phyloP scores from a whole-genome alignment of 2,329 filamentous ascomycete species.

The Hysterium pulicare region DNA sequence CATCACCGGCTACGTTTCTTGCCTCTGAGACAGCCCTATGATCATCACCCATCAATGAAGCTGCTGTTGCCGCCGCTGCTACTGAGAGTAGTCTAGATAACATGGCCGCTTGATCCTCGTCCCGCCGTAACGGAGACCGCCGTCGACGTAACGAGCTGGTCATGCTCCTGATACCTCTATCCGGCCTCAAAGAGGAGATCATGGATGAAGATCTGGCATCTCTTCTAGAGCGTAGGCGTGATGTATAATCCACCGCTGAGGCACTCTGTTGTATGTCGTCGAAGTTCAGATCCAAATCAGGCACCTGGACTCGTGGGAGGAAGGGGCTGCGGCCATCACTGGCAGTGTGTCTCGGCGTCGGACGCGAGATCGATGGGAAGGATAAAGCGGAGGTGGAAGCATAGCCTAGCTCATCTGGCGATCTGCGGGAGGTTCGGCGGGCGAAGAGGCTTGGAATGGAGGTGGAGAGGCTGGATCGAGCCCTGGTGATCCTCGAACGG shows the following conservation, averaged over 20 bases:
- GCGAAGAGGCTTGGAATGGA: slow-evolving; percentile 31
- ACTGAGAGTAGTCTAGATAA: slow-evolving; percentile 61
- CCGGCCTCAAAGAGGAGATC: slow-evolving; percentile 28
- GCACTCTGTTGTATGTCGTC: slow-evolving; percentile 27
- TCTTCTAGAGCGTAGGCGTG: slow-evolving; percentile 22
- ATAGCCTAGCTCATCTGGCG: slow-evolving; percentile 16
- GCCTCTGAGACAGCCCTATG: slow-evolving; percentile 55
- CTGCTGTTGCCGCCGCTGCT: slow-evolving; percentile 62
- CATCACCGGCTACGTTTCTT: slow-evolving; percentile 52
- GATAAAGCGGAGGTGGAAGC: slow-evolving; percentile 15
- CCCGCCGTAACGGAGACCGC: slow-evolving; percentile 50
- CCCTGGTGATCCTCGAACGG: slow-evolving; percentile 31
- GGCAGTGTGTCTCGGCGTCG: slow-evolving; percentile 19
- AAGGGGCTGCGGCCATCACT: slow-evolving; percentile 29
- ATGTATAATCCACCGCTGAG: slow-evolving; percentile 15
- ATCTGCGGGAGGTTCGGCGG: slow-evolving; percentile 22
- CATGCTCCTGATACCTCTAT: slow-evolving; percentile 39
- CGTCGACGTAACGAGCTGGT: slow-evolving; percentile 48
- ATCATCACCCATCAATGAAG: slow-evolving; percentile 61
- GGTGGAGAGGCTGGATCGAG: slow-evolving; percentile 34
- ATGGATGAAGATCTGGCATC: slow-evolving; percentile 30
- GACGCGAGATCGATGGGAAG: slow-evolving; percentile 15
- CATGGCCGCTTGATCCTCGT: slow-evolving; percentile 61
- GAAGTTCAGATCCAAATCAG: slow-evolving; percentile 38
- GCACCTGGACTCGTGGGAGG: slow-evolving; percentile 30